Percentiles rank a stretch among this genome's conserved stretches.
Conservation (phyloP, 352 stramenopile genomes). For the Pseudoperonospora humuli region DNA sequence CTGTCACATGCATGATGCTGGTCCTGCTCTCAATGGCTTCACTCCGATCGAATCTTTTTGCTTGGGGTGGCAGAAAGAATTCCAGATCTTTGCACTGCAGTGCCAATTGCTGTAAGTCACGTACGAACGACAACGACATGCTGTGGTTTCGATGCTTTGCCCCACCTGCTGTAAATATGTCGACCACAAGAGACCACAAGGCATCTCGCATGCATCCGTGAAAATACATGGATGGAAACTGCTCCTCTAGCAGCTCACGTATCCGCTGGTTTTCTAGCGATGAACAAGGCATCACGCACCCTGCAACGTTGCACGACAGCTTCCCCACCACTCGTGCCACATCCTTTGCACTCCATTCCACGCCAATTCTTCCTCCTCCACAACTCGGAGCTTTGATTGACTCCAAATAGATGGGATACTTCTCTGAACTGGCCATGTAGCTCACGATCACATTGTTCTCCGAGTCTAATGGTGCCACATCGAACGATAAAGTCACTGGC, state of each 20-base stretch:
- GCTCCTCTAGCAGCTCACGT: conserved; percentile 18
- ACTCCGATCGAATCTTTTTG: not conserved
- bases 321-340: conserved; percentile 14
- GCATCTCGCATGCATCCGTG: conserved; percentile 29
- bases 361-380: conserved; percentile 5
- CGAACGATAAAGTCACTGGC: conserved; percentile 19
- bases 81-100: conserved; percentile 30
- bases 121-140: conserved; percentile 7
- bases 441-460: conserved; percentile 6
- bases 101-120: conserved; percentile 30
- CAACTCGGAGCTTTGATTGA: conserved; percentile 11
- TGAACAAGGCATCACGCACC: conserved; percentile 23
- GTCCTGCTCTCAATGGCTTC: not conserved
- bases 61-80: conserved; percentile 12
- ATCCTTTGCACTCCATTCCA: conserved; percentile 17
- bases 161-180: conserved; percentile 16
- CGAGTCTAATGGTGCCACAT: not conserved
- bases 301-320: conserved; percentile 15
- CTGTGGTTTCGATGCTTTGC: conserved; percentile 1
- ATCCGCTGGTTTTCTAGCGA: conserved; percentile 9
- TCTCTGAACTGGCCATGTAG: conserved; percentile 23
- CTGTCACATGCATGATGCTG: conserved; percentile 15
- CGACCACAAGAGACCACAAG: conserved; percentile 13
- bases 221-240: conserved; percentile 33
- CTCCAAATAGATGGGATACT: conserved; percentile 23